Percentiles rank a stretch among this genome's conserved stretches.
Conservation (phyloP, 106 monocot genomes). For the Chionographis japonica region DNA sequence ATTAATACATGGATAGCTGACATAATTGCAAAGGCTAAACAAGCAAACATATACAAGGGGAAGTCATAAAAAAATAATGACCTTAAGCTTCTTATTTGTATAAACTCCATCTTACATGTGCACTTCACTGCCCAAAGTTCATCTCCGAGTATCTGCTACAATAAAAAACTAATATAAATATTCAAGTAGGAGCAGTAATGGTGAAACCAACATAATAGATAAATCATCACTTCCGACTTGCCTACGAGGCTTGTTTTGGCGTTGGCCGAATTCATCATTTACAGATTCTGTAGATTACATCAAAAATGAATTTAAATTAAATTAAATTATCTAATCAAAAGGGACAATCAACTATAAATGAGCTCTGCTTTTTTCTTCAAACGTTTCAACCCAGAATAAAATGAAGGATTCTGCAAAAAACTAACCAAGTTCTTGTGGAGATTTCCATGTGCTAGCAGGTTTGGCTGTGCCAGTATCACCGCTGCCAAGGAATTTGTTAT, state of each 20-base stretch:
- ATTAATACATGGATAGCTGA: neutral
- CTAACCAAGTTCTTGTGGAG: conserved; percentile 55
- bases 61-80: neutral
- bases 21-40: neutral
- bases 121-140: conserved; percentile 20
- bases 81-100: conserved; percentile 19
- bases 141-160: conserved; percentile 20
- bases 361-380: neutral
- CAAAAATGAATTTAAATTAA: neutral
- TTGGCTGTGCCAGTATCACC: conserved; percentile 39
- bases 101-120: conserved; percentile 5
- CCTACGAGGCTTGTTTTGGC: conserved; percentile 97
- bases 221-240: conserved; percentile 11
- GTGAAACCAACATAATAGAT: neutral
- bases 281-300: conserved; percentile 38
- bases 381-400: neutral
- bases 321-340: neutral
- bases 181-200: too few relatives aligned
- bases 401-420: neutral
- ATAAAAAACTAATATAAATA: too few relatives aligned
- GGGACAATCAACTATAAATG: neutral
- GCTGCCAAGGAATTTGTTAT: neutral
- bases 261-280: conserved; percentile 79
- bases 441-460: conserved; percentile 24
- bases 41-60: neutral